Conservation (phyloP, 192 early-diverging fungal species). For the Umbelopsis vinacea region DNA sequence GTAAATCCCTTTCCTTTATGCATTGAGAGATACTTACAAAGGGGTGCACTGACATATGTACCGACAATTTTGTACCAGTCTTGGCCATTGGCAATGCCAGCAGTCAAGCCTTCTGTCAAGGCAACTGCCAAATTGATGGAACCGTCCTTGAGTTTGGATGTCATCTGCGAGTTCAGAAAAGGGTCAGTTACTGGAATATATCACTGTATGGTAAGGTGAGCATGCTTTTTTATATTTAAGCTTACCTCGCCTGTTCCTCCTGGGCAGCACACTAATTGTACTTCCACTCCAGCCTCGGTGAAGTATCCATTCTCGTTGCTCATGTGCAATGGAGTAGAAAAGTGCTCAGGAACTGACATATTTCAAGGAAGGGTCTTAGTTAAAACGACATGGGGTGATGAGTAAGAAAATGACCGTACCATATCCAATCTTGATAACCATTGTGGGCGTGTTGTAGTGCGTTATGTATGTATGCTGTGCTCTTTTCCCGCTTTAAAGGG, state of each 20-base stretch:
- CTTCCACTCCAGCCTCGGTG: conserved; percentile 49
- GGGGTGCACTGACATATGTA: conserved; percentile 75
- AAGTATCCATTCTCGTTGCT: conserved; percentile 63
- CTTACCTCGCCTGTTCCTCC: conserved; percentile 57
- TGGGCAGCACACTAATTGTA: conserved; percentile 62
- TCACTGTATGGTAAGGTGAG: no score
- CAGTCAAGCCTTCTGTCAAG: conserved; percentile 84
- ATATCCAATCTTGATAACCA: conserved; percentile 7
- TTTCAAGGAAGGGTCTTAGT: background rate
- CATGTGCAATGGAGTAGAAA: conserved; percentile 73
- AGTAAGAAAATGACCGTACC: background rate
- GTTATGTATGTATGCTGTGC: background rate
- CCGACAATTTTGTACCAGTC: conserved; percentile 73
- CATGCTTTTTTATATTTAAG: background rate
- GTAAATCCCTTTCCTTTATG: no score
- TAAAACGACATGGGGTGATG: background rate
- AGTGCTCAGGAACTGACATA: conserved; percentile 69
- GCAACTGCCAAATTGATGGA: conserved; percentile 84
- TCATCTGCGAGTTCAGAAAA: conserved; percentile 43
- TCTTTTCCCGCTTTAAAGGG: background rate
- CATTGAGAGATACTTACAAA: conserved; percentile 55
- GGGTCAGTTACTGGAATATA: background rate
- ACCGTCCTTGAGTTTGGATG: conserved; percentile 61
- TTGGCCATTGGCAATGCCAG: conserved; percentile 63
- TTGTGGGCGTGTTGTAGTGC: background rate